A percentile compares a stretch with the other conserved stretches of the same genome.
phyloP scores from a whole-genome alignment of 2,329 filamentous ascomycete genomes.

The Alternaria arborescens region DNA sequence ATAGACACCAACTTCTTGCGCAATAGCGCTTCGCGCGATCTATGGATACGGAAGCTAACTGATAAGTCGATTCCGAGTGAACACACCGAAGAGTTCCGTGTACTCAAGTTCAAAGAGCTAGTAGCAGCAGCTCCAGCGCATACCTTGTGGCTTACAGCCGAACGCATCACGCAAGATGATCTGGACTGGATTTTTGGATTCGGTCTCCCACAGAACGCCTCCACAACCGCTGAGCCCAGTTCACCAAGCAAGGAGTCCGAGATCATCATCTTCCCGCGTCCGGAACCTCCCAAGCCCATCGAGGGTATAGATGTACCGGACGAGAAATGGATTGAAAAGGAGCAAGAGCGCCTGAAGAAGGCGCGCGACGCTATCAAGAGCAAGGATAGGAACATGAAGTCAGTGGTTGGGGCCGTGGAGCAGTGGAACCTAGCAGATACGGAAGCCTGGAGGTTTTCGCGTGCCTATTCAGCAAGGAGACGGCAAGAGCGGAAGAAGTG shows the following conservation, averaged over 20 bases:
- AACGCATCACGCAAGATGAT: conserved; percentile 68
- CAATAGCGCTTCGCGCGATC: conserved; percentile 73
- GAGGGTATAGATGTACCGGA: conserved; percentile 61
- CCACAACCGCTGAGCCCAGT: conserved; percentile 63
- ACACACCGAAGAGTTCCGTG: conserved; percentile 69
- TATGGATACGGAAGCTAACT: conserved; percentile 78
- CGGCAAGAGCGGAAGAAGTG: conserved; percentile 71
- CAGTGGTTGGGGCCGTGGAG: conserved; percentile 55
- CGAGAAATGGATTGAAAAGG: conserved; percentile 63
- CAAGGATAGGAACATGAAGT: conserved; percentile 39
- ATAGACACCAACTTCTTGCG: conserved; percentile 56
- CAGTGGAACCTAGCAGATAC: conserved; percentile 71
- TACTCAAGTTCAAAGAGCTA: conserved; percentile 80
- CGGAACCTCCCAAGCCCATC: conserved; percentile 56
- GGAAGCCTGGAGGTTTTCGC: conserved; percentile 78
- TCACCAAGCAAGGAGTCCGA: conserved; percentile 68
- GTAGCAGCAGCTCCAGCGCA: conserved; percentile 72
- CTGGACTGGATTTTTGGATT: conserved; percentile 94
- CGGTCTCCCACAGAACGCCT: conserved; percentile 68
- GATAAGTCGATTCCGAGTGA: conserved; percentile 71
- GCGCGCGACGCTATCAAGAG: conserved; percentile 56
- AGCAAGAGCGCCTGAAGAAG: conserved; percentile 64
- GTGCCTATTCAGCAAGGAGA: conserved; percentile 71
- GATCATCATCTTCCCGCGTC: conserved; percentile 55
- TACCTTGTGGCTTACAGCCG: conserved; percentile 84